Base-by-base conservation (phyloP, 2,329 filamentous ascomycete genomes). In the Neonectria neomacrospora region DNA sequence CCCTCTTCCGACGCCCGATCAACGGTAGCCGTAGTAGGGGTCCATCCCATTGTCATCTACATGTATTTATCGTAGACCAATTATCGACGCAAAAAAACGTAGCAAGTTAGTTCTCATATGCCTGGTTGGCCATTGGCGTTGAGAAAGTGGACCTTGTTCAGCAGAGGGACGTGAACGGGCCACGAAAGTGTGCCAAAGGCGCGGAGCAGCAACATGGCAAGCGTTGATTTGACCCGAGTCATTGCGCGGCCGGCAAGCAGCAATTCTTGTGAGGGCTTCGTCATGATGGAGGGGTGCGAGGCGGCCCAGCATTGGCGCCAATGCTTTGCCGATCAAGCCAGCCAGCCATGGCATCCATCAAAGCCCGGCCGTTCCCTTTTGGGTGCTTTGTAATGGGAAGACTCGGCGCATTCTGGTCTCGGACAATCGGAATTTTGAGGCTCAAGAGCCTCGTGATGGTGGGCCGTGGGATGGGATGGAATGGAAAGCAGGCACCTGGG, bases 241-340 rank as follows among this genome's bases (percentile, higher is more conserved):
- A 59, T 34, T 44, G 37, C 26, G 37, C 28, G 26, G 45, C 45
- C 45, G 14, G 28, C 45, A 28, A 26, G 48, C 47, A 37, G 30
- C 28, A 20, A 10, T 28, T 28, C 48, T 39, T 52, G 22, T 37
- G 30, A 34, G 20, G 37, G 47, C 34, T n/a, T 42, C 37, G 47
- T 44, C 48, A 37, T 22, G 39, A 58, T 53, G 56, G 47, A 39
- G 42, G 42, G 56, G 56, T 39, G 28, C 22, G 37, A 58, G 41
- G 8, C 50, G 48, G 22, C 48, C 20, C 30, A 10, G 56, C 22
- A 53, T 20, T 58, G 56, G 56, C 51, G 56, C 56, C 28, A 59
- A 53, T 48, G 28, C 22, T n/a, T 34, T 30, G 58, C 58, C 61
- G 55, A 60, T 63, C 60, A 59, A 51, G 23, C 23, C 23, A 26